These are phyloP conservation scores for Aspergillus thermomutatus DNA, from an alignment of 2,329 filamentous ascomycete species.

Conservation along the genomic window DNA sequence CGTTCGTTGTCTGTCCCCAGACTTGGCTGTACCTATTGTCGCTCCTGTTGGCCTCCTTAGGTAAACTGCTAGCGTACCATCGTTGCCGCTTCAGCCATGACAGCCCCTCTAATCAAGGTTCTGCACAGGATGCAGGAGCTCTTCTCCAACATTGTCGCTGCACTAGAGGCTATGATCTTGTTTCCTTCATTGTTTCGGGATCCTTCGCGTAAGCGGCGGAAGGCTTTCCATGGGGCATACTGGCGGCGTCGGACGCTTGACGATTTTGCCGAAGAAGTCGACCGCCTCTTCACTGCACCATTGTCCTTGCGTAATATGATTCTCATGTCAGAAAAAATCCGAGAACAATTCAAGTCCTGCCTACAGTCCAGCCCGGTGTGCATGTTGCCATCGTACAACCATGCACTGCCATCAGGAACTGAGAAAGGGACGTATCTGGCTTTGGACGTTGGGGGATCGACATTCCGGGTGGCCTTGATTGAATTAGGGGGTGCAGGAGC, in stretches of 20 bases:
- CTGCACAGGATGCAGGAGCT: slow-evolving; percentile 40
- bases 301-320: slow-evolving; percentile 36
- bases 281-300: slow-evolving; percentile 35
- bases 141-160: slow-evolving; percentile 38
- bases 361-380: slow-evolving; percentile 56
- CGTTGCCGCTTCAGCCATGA: slow-evolving; percentile 24
- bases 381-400: slow-evolving; percentile 65
- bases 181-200: slow-evolving; percentile 39
- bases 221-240: slow-evolving; percentile 31
- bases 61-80: slow-evolving; percentile 3
- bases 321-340: slow-evolving; percentile 44
- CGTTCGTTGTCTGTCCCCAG: background rate
- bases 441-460: slow-evolving; percentile 65
- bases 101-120: slow-evolving; percentile 36
- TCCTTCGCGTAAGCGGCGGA: slow-evolving; percentile 29
- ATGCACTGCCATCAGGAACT: slow-evolving; percentile 57
- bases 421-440: slow-evolving; percentile 61
- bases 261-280: slow-evolving; percentile 38
- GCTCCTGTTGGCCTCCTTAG: background rate
- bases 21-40: background rate
- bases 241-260: slow-evolving; percentile 37
- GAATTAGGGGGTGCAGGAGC: slow-evolving; percentile 50
- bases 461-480: slow-evolving; percentile 60
- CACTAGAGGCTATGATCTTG: slow-evolving; percentile 40
- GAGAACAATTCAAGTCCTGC: slow-evolving; percentile 52